Evolutionary conservation across 176 grass and related monocot species (phyloP).

Genomic region (Dendrocalamus sinicus): DNA sequence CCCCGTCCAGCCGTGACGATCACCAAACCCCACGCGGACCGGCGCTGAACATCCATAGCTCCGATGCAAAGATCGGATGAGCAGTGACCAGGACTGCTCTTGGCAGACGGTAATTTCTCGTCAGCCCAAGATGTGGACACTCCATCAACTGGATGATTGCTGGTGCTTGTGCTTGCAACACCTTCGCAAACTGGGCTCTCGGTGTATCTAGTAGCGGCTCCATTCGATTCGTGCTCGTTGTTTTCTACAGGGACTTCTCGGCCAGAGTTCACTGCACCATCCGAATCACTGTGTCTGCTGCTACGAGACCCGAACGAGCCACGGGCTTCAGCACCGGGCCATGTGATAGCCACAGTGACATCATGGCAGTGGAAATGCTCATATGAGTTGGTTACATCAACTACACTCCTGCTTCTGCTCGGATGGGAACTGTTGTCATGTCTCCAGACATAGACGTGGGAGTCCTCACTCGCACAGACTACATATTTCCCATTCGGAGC

Average conservation of each 20-base stretch:
- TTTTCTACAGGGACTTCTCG: slow-evolving; percentile 39
- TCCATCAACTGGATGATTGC: slow-evolving; percentile 30
- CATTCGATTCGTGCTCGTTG: slow-evolving; percentile 32
- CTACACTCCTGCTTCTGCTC: slow-evolving; percentile 65
- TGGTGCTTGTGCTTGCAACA: slow-evolving; percentile 27
- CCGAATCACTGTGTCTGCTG: slow-evolving; percentile 58
- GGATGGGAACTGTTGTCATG: slow-evolving; percentile 82
- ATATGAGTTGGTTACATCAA: slow-evolving; percentile 85
- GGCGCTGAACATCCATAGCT: slow-evolving; percentile 58
- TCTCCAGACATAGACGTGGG: slow-evolving; percentile 94
- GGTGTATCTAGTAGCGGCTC: slow-evolving; percentile 35
- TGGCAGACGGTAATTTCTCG: slow-evolving; percentile 53
- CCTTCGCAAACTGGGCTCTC: slow-evolving; percentile 35
- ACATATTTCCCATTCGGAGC: slow-evolving; percentile 94
- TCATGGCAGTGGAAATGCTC: slow-evolving; percentile 88
- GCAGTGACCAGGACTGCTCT: slow-evolving; percentile 57
- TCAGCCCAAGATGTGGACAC: slow-evolving; percentile 49
- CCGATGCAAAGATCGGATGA: slow-evolving; percentile 59
- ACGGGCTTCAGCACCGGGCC: slow-evolving; percentile 62
- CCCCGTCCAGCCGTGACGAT: slow-evolving; percentile 81
- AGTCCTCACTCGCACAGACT: slow-evolving; percentile 90
- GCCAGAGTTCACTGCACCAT: slow-evolving; percentile 42
- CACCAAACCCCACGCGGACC: slow-evolving; percentile 86
- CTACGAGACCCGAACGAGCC: slow-evolving; percentile 39
- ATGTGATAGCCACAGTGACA: slow-evolving; percentile 84